A percentile compares a stretch with the other conserved stretches of the same genome.
Conservation (phyloP, 805 yeast genomes). For the Hanseniaspora meyeri region DNA sequence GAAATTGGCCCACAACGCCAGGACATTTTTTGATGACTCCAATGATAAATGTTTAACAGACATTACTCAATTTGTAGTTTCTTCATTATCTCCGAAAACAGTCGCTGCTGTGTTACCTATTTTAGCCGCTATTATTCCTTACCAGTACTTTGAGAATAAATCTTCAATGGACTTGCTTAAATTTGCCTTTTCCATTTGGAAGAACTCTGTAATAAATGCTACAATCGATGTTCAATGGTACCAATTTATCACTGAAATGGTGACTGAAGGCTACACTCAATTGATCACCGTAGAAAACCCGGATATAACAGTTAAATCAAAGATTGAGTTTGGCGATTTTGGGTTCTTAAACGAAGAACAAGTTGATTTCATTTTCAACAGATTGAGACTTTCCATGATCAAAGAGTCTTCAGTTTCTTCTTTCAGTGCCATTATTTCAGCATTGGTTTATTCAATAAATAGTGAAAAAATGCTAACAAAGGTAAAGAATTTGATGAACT, state of each 20-base stretch:
- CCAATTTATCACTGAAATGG: slow-evolving; percentile 49
- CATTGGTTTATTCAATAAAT: slow-evolving; percentile 45
- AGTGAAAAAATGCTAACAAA: slow-evolving; percentile 41
- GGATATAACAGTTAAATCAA: slow-evolving; percentile 21
- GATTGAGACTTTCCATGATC: slow-evolving; percentile 34
- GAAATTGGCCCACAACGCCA: slow-evolving; percentile 42
- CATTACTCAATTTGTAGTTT: slow-evolving; percentile 40
- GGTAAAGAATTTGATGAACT: slow-evolving; percentile 45
- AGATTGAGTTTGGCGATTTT: slow-evolving; percentile 34
- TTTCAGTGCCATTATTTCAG: slow-evolving; percentile 37
- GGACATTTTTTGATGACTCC: slow-evolving; percentile 39
- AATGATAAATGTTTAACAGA: slow-evolving; percentile 31
- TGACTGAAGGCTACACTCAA: slow-evolving; percentile 35
- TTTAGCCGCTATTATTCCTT: slow-evolving; percentile 44
- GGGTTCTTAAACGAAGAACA: slow-evolving; percentile 60
- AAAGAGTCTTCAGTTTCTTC: slow-evolving; percentile 31
- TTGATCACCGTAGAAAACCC: slow-evolving; percentile 21
- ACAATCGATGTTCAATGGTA: slow-evolving; percentile 53
- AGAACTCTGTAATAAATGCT: slow-evolving; percentile 36
- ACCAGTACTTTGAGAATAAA: slow-evolving; percentile 23
- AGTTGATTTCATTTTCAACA: slow-evolving; percentile 46
- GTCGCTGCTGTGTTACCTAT: slow-evolving; percentile 41
- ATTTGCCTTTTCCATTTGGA: slow-evolving; percentile 62
- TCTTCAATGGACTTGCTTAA: slow-evolving; percentile 50
- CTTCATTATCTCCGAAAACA: slow-evolving; percentile 43